Evolutionary conservation across 1,284 basidiomycete genomes (phyloP).

Genomic region (Leccinum proliferum): DNA sequence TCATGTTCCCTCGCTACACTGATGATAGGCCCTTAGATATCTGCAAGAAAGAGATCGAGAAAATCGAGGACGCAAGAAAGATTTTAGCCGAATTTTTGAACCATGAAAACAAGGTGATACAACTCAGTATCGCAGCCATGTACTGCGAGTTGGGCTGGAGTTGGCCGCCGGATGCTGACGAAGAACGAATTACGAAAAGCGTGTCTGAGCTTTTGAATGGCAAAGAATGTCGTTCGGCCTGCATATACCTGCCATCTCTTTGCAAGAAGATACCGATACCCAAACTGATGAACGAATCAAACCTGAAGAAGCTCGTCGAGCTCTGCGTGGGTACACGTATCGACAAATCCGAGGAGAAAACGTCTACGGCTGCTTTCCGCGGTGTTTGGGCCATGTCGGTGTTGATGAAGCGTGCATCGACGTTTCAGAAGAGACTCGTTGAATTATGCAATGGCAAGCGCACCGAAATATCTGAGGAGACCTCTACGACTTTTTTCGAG

Average conservation of each 20-base stretch:
- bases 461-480: constrained; percentile 12
- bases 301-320: constrained; percentile 8
- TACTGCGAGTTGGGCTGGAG: constrained; percentile 24
- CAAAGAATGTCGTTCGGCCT: constrained; percentile 16
- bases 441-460: constrained; percentile 11
- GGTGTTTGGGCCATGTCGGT: no score
- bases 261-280: constrained; percentile 13
- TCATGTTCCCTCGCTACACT: neutral
- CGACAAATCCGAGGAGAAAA: neutral
- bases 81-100: constrained; percentile 12
- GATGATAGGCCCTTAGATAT: constrained; percentile 3
- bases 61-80: neutral
- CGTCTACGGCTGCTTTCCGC: no score
- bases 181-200: constrained; percentile 9
- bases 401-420: neutral
- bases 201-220: constrained; percentile 13
- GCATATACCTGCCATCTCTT: constrained; percentile 25
- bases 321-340: neutral
- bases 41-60: constrained; percentile 5
- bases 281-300: constrained; percentile 14
- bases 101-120: constrained; percentile 11
- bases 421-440: constrained; percentile 7
- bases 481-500: constrained; percentile 16
- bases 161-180: constrained; percentile 7
- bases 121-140: constrained; percentile 22